phyloP scores from a whole-genome alignment of 2,329 filamentous ascomycete genomes.

The Cryphonectria nitschkei region DNA sequence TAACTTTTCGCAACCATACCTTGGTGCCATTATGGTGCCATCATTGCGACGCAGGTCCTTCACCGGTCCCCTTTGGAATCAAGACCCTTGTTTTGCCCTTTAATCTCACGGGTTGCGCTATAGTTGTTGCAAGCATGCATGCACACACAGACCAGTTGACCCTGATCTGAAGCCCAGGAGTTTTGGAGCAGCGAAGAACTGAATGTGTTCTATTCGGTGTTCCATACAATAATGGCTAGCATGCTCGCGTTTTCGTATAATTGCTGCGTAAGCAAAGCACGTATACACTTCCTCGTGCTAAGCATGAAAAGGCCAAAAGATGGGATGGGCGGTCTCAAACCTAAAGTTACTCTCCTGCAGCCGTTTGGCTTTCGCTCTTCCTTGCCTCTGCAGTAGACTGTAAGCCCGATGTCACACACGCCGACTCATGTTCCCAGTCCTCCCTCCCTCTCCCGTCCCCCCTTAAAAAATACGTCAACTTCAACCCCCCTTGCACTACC shows the following conservation, averaged over 20 bases:
- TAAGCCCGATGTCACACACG: conserved; percentile 1
- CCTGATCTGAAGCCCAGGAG: no score
- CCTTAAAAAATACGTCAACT: neutral
- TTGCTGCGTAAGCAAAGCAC: no score
- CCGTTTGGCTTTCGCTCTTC: neutral
- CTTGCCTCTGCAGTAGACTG: neutral
- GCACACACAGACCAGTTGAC: no score
- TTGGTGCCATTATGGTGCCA: neutral
- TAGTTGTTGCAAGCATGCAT: no score
- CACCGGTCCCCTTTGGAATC: neutral
- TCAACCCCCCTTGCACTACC: neutral
- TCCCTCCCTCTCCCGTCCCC: neutral
- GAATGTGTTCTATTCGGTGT: no score
- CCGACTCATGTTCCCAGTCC: neutral
- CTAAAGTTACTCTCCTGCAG: neutral
- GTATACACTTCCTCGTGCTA: no score
- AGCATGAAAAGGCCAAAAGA: no score
- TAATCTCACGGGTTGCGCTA: no score
- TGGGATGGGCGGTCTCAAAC: neutral
- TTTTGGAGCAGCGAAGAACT: no score
- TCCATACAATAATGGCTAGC: no score
- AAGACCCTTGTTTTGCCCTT: neutral
- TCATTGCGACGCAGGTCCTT: neutral
- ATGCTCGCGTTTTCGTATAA: no score
- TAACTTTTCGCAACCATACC: no score